Base-by-base conservation (phyloP, 768 basidiomycete species). In the Hortiboletus flavorubellus region DNA sequence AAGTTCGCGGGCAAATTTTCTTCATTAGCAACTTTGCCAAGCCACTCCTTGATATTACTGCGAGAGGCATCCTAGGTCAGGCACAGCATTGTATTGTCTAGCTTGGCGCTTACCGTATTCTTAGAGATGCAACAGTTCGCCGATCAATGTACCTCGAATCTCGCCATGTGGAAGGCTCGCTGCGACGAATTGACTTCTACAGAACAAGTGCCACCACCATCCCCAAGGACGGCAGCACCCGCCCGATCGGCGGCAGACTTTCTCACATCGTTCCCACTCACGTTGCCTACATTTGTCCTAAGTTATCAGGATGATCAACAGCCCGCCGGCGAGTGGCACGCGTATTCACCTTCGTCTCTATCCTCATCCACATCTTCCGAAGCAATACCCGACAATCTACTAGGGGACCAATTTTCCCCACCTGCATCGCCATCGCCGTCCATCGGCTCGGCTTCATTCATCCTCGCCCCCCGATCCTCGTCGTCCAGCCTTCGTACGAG, bases 11-110 rank as follows among this genome's bases (percentile, higher is more conserved):
- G 2, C 97, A 99, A 71, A 83, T 98, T 16, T 93, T 85, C 62
- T 99, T 99, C 72, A 89, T 93, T 61, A 81, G 80, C 51, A 76
- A 78, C 3, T 98, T 91, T 67, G 89, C 87, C 41, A 83, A 84
- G 63, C 96, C 96, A 2, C 76, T 99, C 23, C 84, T 97, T 54
- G 84, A 91, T 58, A 73, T 91, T 39, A 85, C 87, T 3, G 78
- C 86, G 4, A 75, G 75, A 44, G 88, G 84, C 21, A 77, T 97
- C 46, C 91, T 92, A 47, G 84, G 91, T 91, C 63, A 62, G 81
- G 14, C 42, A 18, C 16, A 34, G 1, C 21, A 8, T 14, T 38
- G 8, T n/a, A 18, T 40, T 30, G 29, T 46, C 12, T 15, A 44
- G 4, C n/a, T 23, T 54, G 39, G 49, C 30, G 21, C 75, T 59